phyloP scores from a whole-genome alignment of 2,329 filamentous ascomycete species.

The Pyrenochaeta sp. region DNA sequence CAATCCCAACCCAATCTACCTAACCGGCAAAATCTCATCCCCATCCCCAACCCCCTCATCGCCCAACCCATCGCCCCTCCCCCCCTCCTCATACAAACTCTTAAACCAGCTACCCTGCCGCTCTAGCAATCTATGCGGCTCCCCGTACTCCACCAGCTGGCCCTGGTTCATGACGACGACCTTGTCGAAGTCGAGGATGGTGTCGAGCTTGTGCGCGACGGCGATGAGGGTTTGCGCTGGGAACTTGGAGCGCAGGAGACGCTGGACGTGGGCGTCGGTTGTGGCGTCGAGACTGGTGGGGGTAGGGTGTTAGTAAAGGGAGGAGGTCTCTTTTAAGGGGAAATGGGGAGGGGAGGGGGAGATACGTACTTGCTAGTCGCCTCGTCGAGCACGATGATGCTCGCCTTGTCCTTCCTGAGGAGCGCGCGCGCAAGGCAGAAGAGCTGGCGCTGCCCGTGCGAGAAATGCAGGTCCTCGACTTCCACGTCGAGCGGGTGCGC shows the following conservation, averaged over 20 bases:
- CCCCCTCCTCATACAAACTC: conserved; percentile 35
- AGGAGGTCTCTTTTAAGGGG: too few relatives aligned
- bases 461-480: conserved; percentile 42
- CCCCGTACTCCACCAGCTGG: conserved; percentile 54
- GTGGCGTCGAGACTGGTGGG: conserved; percentile 60
- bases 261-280: conserved; percentile 66
- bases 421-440: conserved; percentile 69
- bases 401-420: conserved; percentile 46
- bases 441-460: conserved; percentile 66
- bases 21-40: too few relatives aligned
- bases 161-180: conserved; percentile 62
- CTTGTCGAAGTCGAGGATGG: conserved; percentile 62
- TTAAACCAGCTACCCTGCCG: conserved; percentile 41
- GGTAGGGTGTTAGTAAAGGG: conserved; percentile 10
- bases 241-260: conserved; percentile 62
- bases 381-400: conserved; percentile 42
- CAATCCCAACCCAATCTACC: too few relatives aligned
- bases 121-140: conserved; percentile 37
- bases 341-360: not conserved
- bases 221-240: conserved; percentile 65
- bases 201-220: conserved; percentile 64
- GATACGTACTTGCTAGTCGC: conserved; percentile 42
- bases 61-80: conserved; percentile 1
- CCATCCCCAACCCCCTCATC: conserved; percentile 2
- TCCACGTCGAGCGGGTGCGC: conserved; percentile 40